Conservation (phyloP, 176 grass and related monocot genomes). For the Bothriochloa decipiens region DNA sequence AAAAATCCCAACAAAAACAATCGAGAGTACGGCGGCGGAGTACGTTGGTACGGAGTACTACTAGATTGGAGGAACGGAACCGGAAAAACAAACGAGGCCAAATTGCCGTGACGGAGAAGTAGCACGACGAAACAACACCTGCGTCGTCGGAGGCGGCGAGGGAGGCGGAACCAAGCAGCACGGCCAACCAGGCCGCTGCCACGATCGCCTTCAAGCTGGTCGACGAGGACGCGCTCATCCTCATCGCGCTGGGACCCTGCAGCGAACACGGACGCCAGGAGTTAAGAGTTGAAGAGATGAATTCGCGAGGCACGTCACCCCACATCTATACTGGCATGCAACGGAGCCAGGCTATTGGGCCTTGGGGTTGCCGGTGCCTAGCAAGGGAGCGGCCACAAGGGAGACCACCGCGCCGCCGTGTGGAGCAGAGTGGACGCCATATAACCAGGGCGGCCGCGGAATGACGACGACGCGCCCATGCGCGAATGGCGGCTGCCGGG, state of each 20-base stretch:
- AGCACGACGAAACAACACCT: constrained; percentile 7
- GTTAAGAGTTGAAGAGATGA: background rate
- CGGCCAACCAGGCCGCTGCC: background rate
- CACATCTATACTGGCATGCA: background rate
- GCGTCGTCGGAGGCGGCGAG: constrained; percentile 19
- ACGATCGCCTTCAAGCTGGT: background rate
- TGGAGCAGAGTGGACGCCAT: background rate
- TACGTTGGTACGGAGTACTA: background rate
- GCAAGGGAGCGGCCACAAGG: background rate
- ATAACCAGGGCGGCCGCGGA: background rate
- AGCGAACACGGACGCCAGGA: background rate
- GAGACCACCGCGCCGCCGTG: background rate
- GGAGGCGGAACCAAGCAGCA: constrained; percentile 26
- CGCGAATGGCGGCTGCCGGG: background rate
- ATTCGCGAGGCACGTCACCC: background rate
- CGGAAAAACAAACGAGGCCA: background rate
- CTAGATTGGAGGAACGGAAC: background rate
- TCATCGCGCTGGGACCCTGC: constrained; percentile 22
- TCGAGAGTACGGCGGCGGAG: background rate
- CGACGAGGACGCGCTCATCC: background rate
- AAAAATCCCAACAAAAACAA: background rate
- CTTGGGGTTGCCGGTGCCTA: background rate
- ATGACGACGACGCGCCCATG: background rate
- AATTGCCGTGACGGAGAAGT: background rate
- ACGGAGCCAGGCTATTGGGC: background rate